Conservation (phyloP, 2,329 filamentous ascomycete genomes). For the Arthrobotrys musiformis region DNA sequence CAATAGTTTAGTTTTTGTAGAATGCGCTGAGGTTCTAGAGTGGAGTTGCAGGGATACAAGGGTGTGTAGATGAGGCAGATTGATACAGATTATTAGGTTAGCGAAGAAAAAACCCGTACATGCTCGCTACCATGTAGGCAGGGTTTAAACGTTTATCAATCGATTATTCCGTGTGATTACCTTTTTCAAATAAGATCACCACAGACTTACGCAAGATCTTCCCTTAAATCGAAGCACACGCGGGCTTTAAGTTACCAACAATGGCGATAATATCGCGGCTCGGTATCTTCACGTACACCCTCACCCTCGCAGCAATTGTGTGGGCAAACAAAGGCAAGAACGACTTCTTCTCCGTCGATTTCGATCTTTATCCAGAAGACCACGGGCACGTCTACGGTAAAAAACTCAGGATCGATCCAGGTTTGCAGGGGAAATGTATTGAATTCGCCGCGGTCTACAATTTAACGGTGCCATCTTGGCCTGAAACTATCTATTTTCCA, state of each 20-base stretch:
- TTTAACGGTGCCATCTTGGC: not conserved
- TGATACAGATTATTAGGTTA: conserved; percentile 44
- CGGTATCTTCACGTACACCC: not conserved
- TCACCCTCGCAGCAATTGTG: not conserved
- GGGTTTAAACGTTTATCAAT: not conserved
- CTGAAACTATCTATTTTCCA: conserved; percentile 17
- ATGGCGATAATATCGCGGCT: not conserved
- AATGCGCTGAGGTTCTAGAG: not conserved
- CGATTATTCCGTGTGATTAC: not conserved
- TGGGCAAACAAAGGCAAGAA: not conserved
- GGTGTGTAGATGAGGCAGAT: conserved; percentile 24
- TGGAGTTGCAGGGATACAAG: not conserved
- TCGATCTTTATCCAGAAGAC: conserved; percentile 20
- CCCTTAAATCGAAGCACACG: not conserved
- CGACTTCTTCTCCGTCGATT: not conserved
- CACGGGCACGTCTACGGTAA: not conserved
- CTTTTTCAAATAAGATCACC: conserved; percentile 27
- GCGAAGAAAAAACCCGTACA: not conserved
- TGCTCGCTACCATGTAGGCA: not conserved
- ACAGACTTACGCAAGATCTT: not conserved
- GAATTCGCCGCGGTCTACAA: conserved; percentile 3
- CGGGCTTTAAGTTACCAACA: not conserved
- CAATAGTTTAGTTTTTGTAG: conserved; percentile 27
- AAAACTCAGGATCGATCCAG: conserved; percentile 1
- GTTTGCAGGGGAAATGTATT: conserved; percentile 3